These are phyloP conservation scores for Venturia aucupariae DNA, from an alignment of 2,329 filamentous ascomycete species.

Conservation along the genomic window DNA sequence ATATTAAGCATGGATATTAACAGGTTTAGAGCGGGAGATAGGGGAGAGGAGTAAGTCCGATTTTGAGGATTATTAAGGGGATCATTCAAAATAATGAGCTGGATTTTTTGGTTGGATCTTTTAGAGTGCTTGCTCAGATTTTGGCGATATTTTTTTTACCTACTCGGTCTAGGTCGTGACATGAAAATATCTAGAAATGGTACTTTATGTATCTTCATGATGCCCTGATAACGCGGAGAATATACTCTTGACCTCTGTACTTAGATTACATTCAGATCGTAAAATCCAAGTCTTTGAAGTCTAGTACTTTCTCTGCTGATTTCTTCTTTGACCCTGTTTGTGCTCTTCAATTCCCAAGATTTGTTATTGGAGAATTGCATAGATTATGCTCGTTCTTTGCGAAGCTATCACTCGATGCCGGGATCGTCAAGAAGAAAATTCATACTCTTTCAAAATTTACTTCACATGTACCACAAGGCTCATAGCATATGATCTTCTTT, in stretches of 20 bases:
- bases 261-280: no score
- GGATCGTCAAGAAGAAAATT: neutral
- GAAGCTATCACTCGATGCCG: neutral
- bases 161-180: no score
- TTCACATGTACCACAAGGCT: neutral
- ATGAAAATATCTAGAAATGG: no score
- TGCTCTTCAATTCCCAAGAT: neutral
- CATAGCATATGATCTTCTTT: neutral
- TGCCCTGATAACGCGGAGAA: no score
- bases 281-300: no score
- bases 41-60: neutral
- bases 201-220: no score
- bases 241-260: no score
- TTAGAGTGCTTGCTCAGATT: no score
- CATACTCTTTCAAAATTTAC: neutral
- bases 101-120: no score
- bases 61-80: neutral
- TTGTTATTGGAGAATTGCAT: neutral
- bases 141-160: no score
- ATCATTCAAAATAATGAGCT: neutral
- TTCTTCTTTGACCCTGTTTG: neutral
- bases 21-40: no score
- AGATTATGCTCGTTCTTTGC: neutral
- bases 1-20: neutral
- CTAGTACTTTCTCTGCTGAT: neutral